Percentiles rank a stretch among this genome's conserved stretches.
Conservation (phyloP, 306 rosid species). For the Canavalia ensiformis region DNA sequence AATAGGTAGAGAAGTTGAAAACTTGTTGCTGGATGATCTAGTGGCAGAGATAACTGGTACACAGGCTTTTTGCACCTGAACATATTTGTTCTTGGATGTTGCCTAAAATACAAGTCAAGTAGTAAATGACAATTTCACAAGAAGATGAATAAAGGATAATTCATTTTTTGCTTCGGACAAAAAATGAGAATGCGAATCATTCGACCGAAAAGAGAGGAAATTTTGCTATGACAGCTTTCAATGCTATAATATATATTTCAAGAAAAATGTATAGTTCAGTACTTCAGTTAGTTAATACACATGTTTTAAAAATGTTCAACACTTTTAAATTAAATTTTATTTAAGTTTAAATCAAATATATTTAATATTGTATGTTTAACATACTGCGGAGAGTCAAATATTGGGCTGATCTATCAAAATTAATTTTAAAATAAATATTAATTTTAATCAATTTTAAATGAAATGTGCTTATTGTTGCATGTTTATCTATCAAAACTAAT, state of each 20-base stretch:
- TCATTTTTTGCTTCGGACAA: constrained; percentile 29
- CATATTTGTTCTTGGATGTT: constrained; percentile 40
- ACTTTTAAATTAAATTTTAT: too few relatives aligned
- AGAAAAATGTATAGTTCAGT: too few relatives aligned
- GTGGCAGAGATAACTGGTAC: constrained; percentile 62
- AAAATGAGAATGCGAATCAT: background rate
- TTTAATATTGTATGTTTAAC: too few relatives aligned
- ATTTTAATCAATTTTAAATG: too few relatives aligned
- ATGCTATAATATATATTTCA: background rate
- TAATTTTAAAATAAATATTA: too few relatives aligned
- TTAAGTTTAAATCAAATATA: too few relatives aligned
- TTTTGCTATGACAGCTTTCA: background rate
- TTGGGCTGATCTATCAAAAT: too few relatives aligned
- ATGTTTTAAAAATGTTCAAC: too few relatives aligned
- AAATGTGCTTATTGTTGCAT: too few relatives aligned
- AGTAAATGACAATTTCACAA: constrained; percentile 52
- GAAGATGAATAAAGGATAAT: constrained; percentile 49
- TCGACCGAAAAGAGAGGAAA: background rate
- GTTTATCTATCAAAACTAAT: too few relatives aligned
- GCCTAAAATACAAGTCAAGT: constrained; percentile 48
- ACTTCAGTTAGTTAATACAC: too few relatives aligned
- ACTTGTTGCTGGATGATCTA: constrained; percentile 66
- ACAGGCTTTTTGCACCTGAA: constrained; percentile 48
- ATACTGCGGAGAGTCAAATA: too few relatives aligned
- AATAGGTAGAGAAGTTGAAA: constrained; percentile 65